Evolutionary conservation across 768 basidiomycete genomes (phyloP), one percentile per base, ranked within the genome.

Genomic region (Amyloporia xantha): DNA sequence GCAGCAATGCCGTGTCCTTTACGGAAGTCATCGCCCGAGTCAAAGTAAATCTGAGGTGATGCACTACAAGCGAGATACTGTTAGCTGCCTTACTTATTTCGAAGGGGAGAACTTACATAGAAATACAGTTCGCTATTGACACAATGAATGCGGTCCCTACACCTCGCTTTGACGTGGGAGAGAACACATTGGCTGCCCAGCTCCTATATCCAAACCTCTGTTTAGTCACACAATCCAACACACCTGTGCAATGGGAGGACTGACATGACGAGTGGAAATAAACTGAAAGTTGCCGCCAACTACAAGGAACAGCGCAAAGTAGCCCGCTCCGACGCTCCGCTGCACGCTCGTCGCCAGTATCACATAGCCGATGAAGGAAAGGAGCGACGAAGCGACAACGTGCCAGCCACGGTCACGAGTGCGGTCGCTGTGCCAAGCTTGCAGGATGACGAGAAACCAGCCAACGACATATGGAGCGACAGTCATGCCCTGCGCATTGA

Each of bases 121-220:
- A 79, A 11, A 81, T 68, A 53, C 73, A 75, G 56, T 78, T 81
- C 17, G 77, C 77, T 39, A 81, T 73, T 1, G 78, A 79, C 20
- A 79, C 77, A 38, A 79, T 75, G 57, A 81, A 79, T 2, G 77
- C 77, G 1, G 78, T 79, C 3, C 78, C 78, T 44, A 78, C 78
- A 35, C 78, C 78, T 23, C 78, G 70, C 56, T 81, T 81, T 1
- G 76, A 77, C 6, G 78, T 81, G 10, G 78, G 78, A 5, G 78
- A 75, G 58, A 81, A 78, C 1, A 71, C 66, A 56, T 79, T 79
- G 4, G 77, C 75, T 13, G 77, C 78, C 78, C 78, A 81, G 57
- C 75, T 76, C 76, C 77, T 79, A 51, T 28, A 44, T 43, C 9
- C 1, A 27, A n/a, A 4, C n/a, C 6, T 24, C 3, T 25, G 17